Evolutionary conservation across 495 filamentous ascomycete species (phyloP).

Genomic region (Hypomontagnella submonticulosa): DNA sequence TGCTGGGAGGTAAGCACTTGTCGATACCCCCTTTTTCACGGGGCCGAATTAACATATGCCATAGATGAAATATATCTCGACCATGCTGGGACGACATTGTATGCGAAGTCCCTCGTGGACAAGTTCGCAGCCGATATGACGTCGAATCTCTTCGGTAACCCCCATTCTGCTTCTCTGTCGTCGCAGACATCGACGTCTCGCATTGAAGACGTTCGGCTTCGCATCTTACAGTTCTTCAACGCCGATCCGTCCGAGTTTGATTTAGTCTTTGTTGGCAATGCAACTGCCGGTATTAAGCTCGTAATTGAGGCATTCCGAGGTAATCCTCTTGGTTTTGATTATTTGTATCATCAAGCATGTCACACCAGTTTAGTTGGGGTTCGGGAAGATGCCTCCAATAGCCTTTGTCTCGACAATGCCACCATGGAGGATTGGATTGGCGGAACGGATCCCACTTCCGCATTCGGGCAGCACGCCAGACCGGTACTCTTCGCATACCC

Average conservation of each 20-base stretch:
- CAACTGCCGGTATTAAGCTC: slow-evolving; percentile 90
- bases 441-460: slow-evolving; percentile 37
- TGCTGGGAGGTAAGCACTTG: slow-evolving; percentile 73
- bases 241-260: slow-evolving; percentile 87
- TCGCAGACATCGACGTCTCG: slow-evolving; percentile 79
- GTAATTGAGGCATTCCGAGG: slow-evolving; percentile 79
- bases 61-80: slow-evolving; percentile 86
- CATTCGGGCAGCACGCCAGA: slow-evolving; percentile 13
- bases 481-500: slow-evolving; percentile 81
- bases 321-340: slow-evolving; percentile 74
- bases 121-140: slow-evolving; percentile 79
- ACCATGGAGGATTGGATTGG: slow-evolving; percentile 77
- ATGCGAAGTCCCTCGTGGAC: slow-evolving; percentile 83
- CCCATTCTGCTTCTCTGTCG: slow-evolving; percentile 85
- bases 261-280: slow-evolving; percentile 90
- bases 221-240: slow-evolving; percentile 81
- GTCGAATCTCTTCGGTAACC: slow-evolving; percentile 86
- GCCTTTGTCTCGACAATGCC: slow-evolving; percentile 73
- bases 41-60: slow-evolving; percentile 23
- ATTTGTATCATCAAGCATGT: slow-evolving; percentile 82
- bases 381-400: slow-evolving; percentile 73
- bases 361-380: slow-evolving; percentile 92
- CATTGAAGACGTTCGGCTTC: slow-evolving; percentile 79
- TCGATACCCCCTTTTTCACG: not conserved
- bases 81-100: slow-evolving; percentile 89